Evolutionary conservation across 2,329 filamentous ascomycete species (phyloP), one percentile per base, ranked within the genome.

Genomic region (Trichoderma oligosporum): DNA sequence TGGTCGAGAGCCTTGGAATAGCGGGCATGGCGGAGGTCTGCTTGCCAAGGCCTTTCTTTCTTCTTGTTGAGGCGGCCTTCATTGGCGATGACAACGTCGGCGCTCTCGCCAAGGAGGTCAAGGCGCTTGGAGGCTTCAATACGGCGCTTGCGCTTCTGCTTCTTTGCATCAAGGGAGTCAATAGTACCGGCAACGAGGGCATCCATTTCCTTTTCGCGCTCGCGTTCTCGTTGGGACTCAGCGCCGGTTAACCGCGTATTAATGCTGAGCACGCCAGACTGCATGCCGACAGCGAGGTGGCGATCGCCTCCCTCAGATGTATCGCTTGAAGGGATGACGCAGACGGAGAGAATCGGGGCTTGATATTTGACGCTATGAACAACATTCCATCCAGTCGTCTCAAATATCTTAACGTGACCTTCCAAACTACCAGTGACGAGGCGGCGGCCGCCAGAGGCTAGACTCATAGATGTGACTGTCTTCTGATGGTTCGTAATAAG

Each of bases 371-470:
- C 85, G 51, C 90, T 93, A 36, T 90, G 88, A n/a, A 97, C 92
- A 7, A 97, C 89, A 69, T 97, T 96, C 94, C 94, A 99, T 49
- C 84, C 87, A 1, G 86, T 86, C 1, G 92, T 97, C 74, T 97
- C 93, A 67, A 96, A 97, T 36, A 99, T 85, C 75, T 99, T 99
- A 75, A 97, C 86, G 73, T 97, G 94, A 8, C 94, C 95, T 71
- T 99, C 94, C 44, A 99, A 80, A 18, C 87, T 91, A 72, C 91
- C 94, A 62, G 87, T 92, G 54, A 99, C 82, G 57, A 99, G 80
- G 49, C 94, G 84, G 49, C 84, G 84, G 45, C 89, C 89, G 64
- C 88, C 84, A 42, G 90, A 92, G 7, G 91, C 92, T 31, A 95
- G 77, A 51, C 87, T 86, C 55, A 99, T 80, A 7, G 88, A 86